A percentile compares a stretch with the other conserved stretches of the same genome.
Conservation (phyloP, 1,284 basidiomycete genomes). For the Apiotrichum porosum region DNA sequence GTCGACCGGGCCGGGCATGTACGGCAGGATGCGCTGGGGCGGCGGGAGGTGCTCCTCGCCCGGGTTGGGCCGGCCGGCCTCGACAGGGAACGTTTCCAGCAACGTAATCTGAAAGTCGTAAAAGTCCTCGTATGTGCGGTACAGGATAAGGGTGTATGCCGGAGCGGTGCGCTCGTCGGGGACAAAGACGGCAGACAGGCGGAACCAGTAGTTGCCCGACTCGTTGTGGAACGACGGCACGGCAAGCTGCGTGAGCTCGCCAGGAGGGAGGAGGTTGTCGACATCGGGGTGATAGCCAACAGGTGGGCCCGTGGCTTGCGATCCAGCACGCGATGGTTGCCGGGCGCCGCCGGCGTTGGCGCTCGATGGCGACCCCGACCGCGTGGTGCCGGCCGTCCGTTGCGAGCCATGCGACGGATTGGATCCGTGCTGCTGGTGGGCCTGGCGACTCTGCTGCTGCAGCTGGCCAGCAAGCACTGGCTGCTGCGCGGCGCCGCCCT, state of each 20-base stretch:
- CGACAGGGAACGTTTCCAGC: constrained; percentile 76
- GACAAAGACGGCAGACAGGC: constrained; percentile 81
- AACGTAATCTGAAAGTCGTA: constrained; percentile 94
- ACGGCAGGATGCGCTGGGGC: constrained; percentile 73
- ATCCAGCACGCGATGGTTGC: neutral
- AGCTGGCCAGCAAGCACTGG: neutral
- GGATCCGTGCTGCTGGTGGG: neutral
- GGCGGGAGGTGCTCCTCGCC: constrained; percentile 38
- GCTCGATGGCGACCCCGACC: neutral
- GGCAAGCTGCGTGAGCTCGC: constrained; percentile 78
- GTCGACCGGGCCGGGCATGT: constrained; percentile 88
- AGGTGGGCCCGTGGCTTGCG: neutral
- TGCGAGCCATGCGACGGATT: constrained; percentile 25
- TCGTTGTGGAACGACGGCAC: constrained; percentile 97
- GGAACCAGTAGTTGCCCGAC: constrained; percentile 96
- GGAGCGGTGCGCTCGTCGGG: constrained; percentile 63
- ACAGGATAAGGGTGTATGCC: constrained; percentile 79
- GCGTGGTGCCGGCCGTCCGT: constrained; percentile 16
- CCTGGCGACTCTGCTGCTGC: neutral
- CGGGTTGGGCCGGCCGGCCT: constrained; percentile 66
- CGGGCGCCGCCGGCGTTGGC: constrained; percentile 2
- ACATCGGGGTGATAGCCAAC: constrained; percentile 33
- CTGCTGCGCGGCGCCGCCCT: neutral
- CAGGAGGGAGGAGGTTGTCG: constrained; percentile 59
- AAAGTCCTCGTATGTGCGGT: constrained; percentile 96